These are phyloP conservation scores for Saccharomycopsis fermentans DNA, from an alignment of 805 yeast genomes.

Conservation along the genomic window DNA sequence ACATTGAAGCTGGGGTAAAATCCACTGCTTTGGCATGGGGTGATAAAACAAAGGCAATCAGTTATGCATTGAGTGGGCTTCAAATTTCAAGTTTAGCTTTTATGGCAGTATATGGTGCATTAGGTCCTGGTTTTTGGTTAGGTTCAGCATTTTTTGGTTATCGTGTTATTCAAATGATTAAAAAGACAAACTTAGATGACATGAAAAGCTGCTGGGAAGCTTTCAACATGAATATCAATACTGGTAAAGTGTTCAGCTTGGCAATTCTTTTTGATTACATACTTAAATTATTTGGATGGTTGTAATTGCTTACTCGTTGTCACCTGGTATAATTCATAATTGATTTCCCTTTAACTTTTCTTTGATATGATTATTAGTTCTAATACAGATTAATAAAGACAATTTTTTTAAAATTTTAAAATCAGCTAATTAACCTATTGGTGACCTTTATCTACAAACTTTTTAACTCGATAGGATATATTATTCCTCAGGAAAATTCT, in stretches of 20 bases:
- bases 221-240: constrained; percentile 65
- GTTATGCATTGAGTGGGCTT: constrained; percentile 50
- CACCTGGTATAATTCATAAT: neutral
- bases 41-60: constrained; percentile 56
- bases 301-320: neutral
- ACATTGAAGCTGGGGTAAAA: constrained; percentile 82
- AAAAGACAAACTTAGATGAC: constrained; percentile 63
- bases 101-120: constrained; percentile 58
- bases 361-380: neutral
- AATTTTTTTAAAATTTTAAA: no score
- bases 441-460: no score
- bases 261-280: constrained; percentile 63
- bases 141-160: constrained; percentile 61
- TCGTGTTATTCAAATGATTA: constrained; percentile 60
- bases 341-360: neutral
- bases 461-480: no score
- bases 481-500: no score
- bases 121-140: constrained; percentile 72
- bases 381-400: no score
- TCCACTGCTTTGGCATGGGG: constrained; percentile 97
- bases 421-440: no score
- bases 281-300: constrained; percentile 35
- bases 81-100: constrained; percentile 56
- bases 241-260: constrained; percentile 58
- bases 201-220: constrained; percentile 78